Base-by-base conservation (phyloP, 148 eudicot genomes). In the Vaccinium darrowii region DNA sequence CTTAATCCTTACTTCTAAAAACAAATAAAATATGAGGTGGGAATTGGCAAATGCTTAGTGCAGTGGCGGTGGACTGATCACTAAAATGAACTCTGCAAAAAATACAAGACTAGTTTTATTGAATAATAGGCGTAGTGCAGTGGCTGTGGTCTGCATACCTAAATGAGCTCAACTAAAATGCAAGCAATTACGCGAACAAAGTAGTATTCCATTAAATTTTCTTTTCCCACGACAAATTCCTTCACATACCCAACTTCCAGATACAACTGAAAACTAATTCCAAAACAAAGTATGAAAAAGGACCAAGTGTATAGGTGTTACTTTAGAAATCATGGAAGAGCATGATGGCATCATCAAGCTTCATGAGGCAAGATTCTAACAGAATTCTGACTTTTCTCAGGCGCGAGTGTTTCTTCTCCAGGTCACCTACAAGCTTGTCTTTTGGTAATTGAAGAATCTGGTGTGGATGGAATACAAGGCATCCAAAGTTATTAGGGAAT, bases 341-440 rank as follows among this genome's bases (percentile, higher is more conserved):
- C 94, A 96, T 81, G 88, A 94, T 86, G 47, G 95, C 92, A 79
- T 92, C 95, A 86, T 96, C 99, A 58, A 96, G 91, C 88, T 91
- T 90, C 93, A 93, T 91, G 65, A 93, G 82, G 65, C 94, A 92
- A 18, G 94, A 86, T 82, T 92, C 94, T 56, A 94, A 81, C 18
- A 91, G 86, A 86, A 85, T 39, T 86, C 87, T 89, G 60, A 91
- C 91, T 47, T 86, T 86, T 76, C 6, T 79, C 76, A 84, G 30
- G 71, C 85, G 92, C 30, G 53, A 69, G 80, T 39, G 81, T 89
- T 87, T 90, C 80, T 87, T 86, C n/a, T 15, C 75, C 76, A 88
- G 33, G 8, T 92, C 96, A 56, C 93, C 93, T 3, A 85, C 84
- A 25, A 71, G 86, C 75, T 90, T 90, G 36, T 88, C 93, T 76